Evolutionary conservation across 2,329 filamentous ascomycete genomes (phyloP), one percentile per base, ranked within the genome.

Genomic region (Fusarium torulosum): DNA sequence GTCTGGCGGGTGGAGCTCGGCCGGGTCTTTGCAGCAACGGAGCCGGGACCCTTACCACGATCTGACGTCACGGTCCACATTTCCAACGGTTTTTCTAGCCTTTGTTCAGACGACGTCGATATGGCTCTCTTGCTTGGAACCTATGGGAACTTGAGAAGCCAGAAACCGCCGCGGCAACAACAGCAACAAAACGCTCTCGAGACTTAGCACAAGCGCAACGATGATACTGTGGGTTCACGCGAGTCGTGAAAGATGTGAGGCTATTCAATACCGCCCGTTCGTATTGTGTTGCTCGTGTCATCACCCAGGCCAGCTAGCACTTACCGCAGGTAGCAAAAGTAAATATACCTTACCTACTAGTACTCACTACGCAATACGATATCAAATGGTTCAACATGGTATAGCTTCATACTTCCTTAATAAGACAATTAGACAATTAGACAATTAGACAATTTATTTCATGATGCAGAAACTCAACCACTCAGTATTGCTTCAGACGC

Each of bases 21-120:
- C 70, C 70, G 67, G 70, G 59, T 66, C 63, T 56, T 66, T 47
- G 44, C 49, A 64, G 60, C n/a, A 59, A 57, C 63, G 66, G 54
- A 56, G 63, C 66, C 53, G 70, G 66, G 57, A 70, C 64, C 70
- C 66, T 66, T 69, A 59, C 63, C 53, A 53, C 53, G 44, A 9
- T 64, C 67, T 72, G 72, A 76, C 74, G 74, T 76, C 74, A 76
- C 20, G n/a, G 35, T 14, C 59, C 46, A 43, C 63, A 45, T 53
- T 5, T 46, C 23, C 57, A 66, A 66, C 63, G 63, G 31, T 50
- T 43, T 42, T 53, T 13, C 29, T 11, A 57, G 44, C 17, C 33
- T 43, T 55, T 31, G 33, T 53, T 44, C 21, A 46, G 37, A 38
- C 44, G 31, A 53, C 31, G 23, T 45, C 14, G 50, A 27, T 42